Evolutionary conservation across 345 rosid genomes (phyloP), one percentile per base, ranked within the genome.

Genomic region (Punica granatum): DNA sequence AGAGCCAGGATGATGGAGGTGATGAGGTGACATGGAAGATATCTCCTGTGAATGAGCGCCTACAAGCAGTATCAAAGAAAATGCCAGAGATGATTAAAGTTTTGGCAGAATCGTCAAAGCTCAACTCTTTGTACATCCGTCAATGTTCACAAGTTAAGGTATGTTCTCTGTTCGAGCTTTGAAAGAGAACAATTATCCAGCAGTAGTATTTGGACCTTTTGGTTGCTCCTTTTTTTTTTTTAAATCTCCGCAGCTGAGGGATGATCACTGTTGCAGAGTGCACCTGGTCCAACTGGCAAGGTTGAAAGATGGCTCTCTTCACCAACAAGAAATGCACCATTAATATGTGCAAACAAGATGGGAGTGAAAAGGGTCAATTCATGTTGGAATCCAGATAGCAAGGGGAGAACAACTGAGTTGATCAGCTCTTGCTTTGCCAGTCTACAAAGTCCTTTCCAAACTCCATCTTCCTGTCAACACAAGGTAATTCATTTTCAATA

Each of bases 21-120:
- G 97, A 86, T 43, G 96, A 86, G 78, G 75, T 94, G 35, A 88
- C 92, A 10, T 94, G 99, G 99, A 94, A 83, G 86, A 80, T 91
- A 72, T 89, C 99, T 79, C 99, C 99, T 0, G 88, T 94, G 66
- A 88, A 85, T 65, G 84, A 91, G 81, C 86, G 91, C 60, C 89
- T 94, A 51, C 84, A 78, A 66, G 79, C 95, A 60, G 76, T 85
- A 53, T 83, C 96, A 7, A 93, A 89, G 81, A 76, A 78, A 41
- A 54, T 74, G 75, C 86, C 90, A 6, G 83, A 84, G 73, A 74
- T 79, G 68, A 68, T 81, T 51, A 81, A 80, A 64, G 68, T 76
- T 48, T 82, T 83, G 71, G 79, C 86, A 46, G 79, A 74, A 71
- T 79, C 95, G 54, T 71, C 79, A 3, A 84, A 82, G 78, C 70